phyloP scores from a whole-genome alignment of 495 filamentous ascomycete species.

The Penicillium macrosclerotiorum region DNA sequence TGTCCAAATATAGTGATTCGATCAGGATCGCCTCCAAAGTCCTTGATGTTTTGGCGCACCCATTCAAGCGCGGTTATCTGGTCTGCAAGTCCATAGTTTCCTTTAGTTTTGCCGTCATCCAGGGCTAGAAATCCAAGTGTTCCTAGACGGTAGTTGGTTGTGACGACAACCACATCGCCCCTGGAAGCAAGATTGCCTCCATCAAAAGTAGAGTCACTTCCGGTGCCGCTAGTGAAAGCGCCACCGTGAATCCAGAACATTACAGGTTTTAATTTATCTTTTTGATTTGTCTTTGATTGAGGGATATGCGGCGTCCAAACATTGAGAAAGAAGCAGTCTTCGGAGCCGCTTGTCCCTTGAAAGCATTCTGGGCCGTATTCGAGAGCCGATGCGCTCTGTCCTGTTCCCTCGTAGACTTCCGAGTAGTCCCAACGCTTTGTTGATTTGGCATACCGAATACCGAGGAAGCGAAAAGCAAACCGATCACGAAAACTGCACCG shows the following conservation, averaged over 20 bases:
- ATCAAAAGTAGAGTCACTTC: conserved; percentile 36
- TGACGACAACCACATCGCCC: conserved; percentile 47
- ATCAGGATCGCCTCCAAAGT: conserved; percentile 48
- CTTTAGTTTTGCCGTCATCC: conserved; percentile 22
- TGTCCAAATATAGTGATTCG: conserved; percentile 58
- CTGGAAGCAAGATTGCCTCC: conserved; percentile 41
- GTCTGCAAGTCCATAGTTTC: conserved; percentile 39
- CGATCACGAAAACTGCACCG: conserved; percentile 24
- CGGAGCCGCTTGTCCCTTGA: conserved; percentile 19
- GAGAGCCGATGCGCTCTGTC: conserved; percentile 14
- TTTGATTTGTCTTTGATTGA: conserved; percentile 16
- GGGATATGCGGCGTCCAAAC: conserved; percentile 49
- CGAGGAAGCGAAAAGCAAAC: conserved; percentile 22
- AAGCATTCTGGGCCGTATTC: conserved; percentile 18
- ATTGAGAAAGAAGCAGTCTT: conserved; percentile 43
- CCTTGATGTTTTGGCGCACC: conserved; percentile 28
- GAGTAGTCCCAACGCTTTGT: conserved; percentile 23
- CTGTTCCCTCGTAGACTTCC: conserved; percentile 12
- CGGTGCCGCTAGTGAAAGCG: conserved; percentile 41
- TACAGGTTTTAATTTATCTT: conserved; percentile 35
- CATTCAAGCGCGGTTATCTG: conserved; percentile 37
- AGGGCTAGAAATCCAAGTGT: conserved; percentile 37
- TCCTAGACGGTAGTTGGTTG: conserved; percentile 41
- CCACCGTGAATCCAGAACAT: conserved; percentile 50
- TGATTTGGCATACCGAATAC: conserved; percentile 20